Evolutionary conservation across 805 yeast genomes (phyloP), one percentile per base, ranked within the genome.

Genomic region (Nakazawaea pomicola): DNA sequence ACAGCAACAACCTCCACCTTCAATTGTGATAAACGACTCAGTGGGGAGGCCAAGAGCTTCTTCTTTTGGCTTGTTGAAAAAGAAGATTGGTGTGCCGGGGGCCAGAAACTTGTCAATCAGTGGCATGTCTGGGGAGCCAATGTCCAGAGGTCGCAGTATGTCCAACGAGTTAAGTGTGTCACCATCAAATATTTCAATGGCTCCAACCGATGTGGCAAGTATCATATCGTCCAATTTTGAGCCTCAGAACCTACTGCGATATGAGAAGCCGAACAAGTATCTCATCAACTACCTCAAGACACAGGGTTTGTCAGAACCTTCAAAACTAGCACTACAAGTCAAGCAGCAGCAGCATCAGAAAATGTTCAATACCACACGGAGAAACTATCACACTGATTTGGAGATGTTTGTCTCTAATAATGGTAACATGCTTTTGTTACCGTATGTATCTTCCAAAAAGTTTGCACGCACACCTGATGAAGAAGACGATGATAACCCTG

Each of bases 371-470:
- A 20, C 14, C 15, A 5, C 11, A 19, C 12, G 21, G n/a, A 17
- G 15, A 6, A 12, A 4, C 11, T 11, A 19, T 14, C 27, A 17
- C 11, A 12, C 11, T 1, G 38, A 32, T 16, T n/a, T 32, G 19
- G 27, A 56, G 32, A 46, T 55, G 0, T 58, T 52, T 24, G 17
- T 58, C 10, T 55, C 65, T 0, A 61, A 62, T 25, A 61, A 54
- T 33, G 66, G 65, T 4, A 62, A 57, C 21, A 50, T 62, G 10
- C 36, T 62, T 16, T 59, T 56, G 30, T 30, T 62, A 9, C 68
- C 68, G 2, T 58, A 57, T 33, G 56, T 57, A 38, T 61, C 65
- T 3, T 51, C 54, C 16, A 58, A 54, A 40, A 60, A 52, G 27
- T 20, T 33, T 12, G 9, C 31, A 2, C 16, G 38, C 5, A 54